Evolutionary conservation across 371 early-diverging fungal species (phyloP), one percentile per base, ranked within the genome.

Genomic region (Chytridium lagenaria): DNA sequence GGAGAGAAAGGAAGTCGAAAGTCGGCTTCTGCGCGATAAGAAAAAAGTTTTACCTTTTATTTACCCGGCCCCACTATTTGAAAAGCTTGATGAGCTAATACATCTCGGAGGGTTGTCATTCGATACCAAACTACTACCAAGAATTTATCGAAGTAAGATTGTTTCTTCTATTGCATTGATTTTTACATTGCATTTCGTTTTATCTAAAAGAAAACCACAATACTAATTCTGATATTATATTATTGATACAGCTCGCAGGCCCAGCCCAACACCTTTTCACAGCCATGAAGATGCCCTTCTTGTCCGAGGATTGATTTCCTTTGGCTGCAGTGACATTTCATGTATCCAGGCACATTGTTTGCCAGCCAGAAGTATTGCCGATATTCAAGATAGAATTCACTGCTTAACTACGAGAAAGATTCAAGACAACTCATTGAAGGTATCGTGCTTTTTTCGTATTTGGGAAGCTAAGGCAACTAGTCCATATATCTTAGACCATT

Each of bases 271-370:
- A 2, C 67, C 65, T 5, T 72, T 72, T 38, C 22, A 52, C 30
- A 22, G 23, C 0, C 66, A 51, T 19, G 72, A 72, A 57, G 72
- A 72, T 26, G 65, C 67, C 1, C 67, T 72, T 19, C 57, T 72
- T 19, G 37, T 57, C 16, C 72, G 72, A 12, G 72, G 72, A 33
- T 19, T 72, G 38, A 52, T 50, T 28, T 10, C 31, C 39, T 72
- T 72, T 55, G 72, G 72, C 1, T 49, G 36, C 55, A 67, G 37
- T 39, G 51, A 65, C 37, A 0, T 66, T 12, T 15, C 16, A 1
- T n/a, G 37, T 12, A 72, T 72, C 37, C 66, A 67, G 0, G 72
- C 72, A 10, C 40, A 52, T 38, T 72, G 72, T 36, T 36, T 72
- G n/a, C 72, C 72, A 0, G 33, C 59, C 3, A 72, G 57, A 55